phyloP scores from a whole-genome alignment of 148 eudicot species.

The Polygonum aviculare region DNA sequence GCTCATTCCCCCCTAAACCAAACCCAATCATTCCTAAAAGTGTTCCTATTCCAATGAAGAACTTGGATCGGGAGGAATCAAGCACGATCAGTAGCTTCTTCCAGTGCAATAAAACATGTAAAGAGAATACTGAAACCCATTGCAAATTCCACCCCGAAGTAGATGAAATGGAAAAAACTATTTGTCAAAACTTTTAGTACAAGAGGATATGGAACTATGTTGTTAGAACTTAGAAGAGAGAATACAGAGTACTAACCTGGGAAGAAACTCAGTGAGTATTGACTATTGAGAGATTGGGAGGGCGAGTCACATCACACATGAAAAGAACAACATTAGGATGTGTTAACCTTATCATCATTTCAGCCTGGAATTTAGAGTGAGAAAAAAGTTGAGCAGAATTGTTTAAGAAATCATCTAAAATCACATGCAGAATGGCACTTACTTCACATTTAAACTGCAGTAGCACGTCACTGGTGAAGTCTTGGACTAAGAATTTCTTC shows the following conservation, averaged over 20 bases:
- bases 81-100: neutral
- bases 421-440: constrained; percentile 16
- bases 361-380: constrained; percentile 19
- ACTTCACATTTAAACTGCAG: constrained; percentile 85
- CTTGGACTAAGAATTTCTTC: constrained; percentile 13
- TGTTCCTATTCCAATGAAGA: neutral
- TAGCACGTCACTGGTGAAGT: constrained; percentile 78
- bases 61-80: neutral
- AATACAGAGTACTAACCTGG: constrained; percentile 47
- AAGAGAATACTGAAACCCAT: neutral
- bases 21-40: neutral
- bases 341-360: too few species aligned
- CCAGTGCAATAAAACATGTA: neutral
- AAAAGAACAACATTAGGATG: constrained; percentile 5
- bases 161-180: neutral
- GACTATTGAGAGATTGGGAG: constrained; percentile 68
- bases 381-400: neutral
- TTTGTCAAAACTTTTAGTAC: neutral
- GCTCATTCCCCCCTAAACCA: neutral
- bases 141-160: neutral
- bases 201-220: neutral
- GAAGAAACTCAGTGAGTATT: constrained; percentile 86
- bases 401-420: neutral
- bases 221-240: neutral
- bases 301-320: constrained; percentile 26